Base-by-base conservation (phyloP, 345 rosid genomes). In the Brassica incana region DNA sequence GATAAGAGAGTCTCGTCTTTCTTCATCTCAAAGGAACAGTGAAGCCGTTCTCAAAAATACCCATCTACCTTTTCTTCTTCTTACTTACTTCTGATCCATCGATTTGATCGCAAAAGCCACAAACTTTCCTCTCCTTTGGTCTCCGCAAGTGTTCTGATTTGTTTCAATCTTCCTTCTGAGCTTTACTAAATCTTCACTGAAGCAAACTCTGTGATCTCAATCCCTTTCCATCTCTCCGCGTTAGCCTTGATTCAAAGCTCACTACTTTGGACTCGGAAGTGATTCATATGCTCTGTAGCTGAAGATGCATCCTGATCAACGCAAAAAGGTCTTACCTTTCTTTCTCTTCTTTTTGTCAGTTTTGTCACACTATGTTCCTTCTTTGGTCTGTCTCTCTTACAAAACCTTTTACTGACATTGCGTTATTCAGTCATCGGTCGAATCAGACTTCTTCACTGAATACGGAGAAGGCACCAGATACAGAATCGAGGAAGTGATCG, bases 381-480 rank as follows among this genome's bases (percentile, higher is more conserved):
- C 40, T 36, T 15, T 23, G 15, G 1, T 65, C 23, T 10, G 10
- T 33, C 0, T 5, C 10, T 35, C 7, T 20, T 27, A 8, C 29
- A 29, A 10, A 10, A 8, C 33, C 45, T 69, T 25, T 73, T 23
- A 23, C 25, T 23, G 25, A 52, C 33, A 33, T 54, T 36, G 40
- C 40, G 2, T 6, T 36, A 11, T 70, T 8, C 87, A 93, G 97
- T 85, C 92, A 83, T 85, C 92, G 8, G 91, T 83, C 4, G 96
- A 93, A 56, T 84, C 91, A 62, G 94, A 93, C 80, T 93, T 93
- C 81, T 93, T 93, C 90, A 93, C 98, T 1, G 96, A 93, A 23
- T 93, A 93, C 61, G 96, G 98, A 36, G 98, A 93, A 80, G 97
- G 98, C 61, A 88, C 92, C 84, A 85, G 98, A 78, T 93, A 93